A percentile compares a stretch with the other conserved stretches of the same genome.
Conservation (phyloP, 1,284 basidiomycete species). For the Puccinia triticina region DNA sequence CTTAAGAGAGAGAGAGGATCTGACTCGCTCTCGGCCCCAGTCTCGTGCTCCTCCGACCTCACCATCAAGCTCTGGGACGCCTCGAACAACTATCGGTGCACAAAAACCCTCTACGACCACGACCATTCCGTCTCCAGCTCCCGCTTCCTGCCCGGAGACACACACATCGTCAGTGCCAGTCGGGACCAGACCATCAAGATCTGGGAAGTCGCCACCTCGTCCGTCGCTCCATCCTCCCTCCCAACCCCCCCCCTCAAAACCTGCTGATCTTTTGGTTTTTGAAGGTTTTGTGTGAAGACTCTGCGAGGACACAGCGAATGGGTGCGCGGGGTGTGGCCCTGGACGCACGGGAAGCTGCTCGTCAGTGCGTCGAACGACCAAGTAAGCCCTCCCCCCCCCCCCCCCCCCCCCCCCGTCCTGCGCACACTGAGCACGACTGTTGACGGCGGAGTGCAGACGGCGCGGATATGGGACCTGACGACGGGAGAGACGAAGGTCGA, state of each 20-base stretch:
- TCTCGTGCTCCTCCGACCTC: constrained; percentile 84
- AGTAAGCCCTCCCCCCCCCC: constrained; percentile 63
- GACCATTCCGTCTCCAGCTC: constrained; percentile 86
- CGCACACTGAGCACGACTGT: background rate
- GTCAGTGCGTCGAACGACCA: constrained; percentile 84
- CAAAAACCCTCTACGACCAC: constrained; percentile 82
- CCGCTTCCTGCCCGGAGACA: constrained; percentile 80
- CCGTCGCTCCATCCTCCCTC: constrained; percentile 58
- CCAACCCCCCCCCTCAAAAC: too few relatives aligned
- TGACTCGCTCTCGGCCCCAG: too few relatives aligned
- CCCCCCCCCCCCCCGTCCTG: background rate
- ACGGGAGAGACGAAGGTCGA: constrained; percentile 79
- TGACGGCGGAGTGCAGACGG: constrained; percentile 66
- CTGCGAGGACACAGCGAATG: constrained; percentile 71
- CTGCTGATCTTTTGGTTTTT: background rate
- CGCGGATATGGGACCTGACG: constrained; percentile 76
- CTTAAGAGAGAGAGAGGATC: too few relatives aligned
- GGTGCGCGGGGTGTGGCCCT: constrained; percentile 72
- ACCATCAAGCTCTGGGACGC: constrained; percentile 91
- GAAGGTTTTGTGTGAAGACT: constrained; percentile 65
- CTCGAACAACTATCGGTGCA: constrained; percentile 83
- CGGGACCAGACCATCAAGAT: constrained; percentile 82
- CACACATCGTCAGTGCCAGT: constrained; percentile 79
- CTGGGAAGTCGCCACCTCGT: constrained; percentile 83
- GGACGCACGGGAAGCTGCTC: constrained; percentile 74